Conservation (phyloP, 148 eudicot species). For the Rheum nobile region DNA sequence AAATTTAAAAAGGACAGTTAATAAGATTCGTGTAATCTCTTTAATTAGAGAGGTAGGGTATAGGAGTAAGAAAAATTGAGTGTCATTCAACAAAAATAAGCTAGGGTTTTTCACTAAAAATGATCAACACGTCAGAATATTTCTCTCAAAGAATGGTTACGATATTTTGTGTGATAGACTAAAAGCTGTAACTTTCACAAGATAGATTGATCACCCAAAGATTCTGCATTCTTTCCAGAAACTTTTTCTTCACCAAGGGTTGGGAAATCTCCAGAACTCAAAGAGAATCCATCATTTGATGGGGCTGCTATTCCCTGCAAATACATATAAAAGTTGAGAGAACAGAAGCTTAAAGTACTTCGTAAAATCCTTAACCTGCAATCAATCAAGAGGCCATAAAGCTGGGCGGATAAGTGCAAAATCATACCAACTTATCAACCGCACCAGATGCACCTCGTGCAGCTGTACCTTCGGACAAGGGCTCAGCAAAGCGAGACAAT, state of each 20-base stretch:
- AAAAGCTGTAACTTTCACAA: not conserved
- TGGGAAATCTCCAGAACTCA: slow-evolving; percentile 91
- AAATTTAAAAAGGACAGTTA: not conserved
- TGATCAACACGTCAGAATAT: not conserved
- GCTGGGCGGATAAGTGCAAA: not conserved
- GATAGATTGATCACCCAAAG: slow-evolving; percentile 34
- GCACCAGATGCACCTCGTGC: slow-evolving; percentile 44
- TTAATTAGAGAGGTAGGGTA: not conserved
- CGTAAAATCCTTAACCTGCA: not conserved
- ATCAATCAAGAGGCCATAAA: not conserved
- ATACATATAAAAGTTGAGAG: not conserved
- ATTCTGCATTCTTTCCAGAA: slow-evolving; percentile 33
- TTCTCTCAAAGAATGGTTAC: not conserved
- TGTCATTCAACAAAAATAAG: not conserved
- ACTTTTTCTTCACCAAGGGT: slow-evolving; percentile 85
- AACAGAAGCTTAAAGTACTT: not conserved
- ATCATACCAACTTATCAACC: slow-evolving; percentile 59
- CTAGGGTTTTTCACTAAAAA: not conserved
- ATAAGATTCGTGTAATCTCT: not conserved
- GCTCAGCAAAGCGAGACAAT: slow-evolving; percentile 84
- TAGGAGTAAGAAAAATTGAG: not conserved
- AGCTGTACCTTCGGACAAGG: slow-evolving; percentile 43
- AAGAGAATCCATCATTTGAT: slow-evolving; percentile 52
- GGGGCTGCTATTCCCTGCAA: slow-evolving; percentile 43
- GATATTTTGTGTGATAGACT: not conserved